Conservation (phyloP, 441 rosid species). For the Mallotus repandus region DNA sequence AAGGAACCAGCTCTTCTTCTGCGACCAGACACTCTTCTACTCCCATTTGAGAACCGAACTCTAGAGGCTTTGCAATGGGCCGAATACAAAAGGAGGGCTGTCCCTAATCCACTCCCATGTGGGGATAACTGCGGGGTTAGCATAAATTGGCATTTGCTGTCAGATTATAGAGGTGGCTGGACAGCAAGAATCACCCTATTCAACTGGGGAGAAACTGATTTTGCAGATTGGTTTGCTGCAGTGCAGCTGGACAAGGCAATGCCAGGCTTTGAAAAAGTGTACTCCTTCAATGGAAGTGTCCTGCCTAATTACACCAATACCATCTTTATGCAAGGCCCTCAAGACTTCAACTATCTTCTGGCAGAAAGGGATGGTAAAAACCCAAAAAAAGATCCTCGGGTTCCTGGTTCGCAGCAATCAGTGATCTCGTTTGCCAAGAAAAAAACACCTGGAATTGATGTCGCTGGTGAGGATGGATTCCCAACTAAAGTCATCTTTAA, state of each 20-base stretch:
- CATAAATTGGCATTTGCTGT: conserved; percentile 77
- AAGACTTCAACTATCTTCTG: conserved; percentile 63
- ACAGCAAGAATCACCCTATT: conserved; percentile 73
- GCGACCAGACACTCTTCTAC: conserved; percentile 56
- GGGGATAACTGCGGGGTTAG: conserved; percentile 85
- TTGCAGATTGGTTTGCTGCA: conserved; percentile 80
- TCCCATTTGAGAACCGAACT: conserved; percentile 81
- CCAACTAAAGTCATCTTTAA: conserved; percentile 85
- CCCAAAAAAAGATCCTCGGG: conserved; percentile 55
- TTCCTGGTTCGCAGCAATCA: conserved; percentile 87
- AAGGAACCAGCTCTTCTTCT: conserved; percentile 63
- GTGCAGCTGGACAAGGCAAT: conserved; percentile 54
- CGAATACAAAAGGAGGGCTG: conserved; percentile 30
- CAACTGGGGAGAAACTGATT: conserved; percentile 75
- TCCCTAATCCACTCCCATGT: conserved; percentile 77
- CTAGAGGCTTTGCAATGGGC: conserved; percentile 52
- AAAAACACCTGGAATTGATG: conserved; percentile 56
- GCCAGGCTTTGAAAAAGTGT: conserved; percentile 64
- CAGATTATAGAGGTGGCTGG: conserved; percentile 78
- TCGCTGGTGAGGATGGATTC: conserved; percentile 70
- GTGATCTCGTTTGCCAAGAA: conserved; percentile 85
- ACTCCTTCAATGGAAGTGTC: conserved; percentile 69
- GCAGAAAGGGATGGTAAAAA: conserved; percentile 53
- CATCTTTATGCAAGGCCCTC: conserved; percentile 67
- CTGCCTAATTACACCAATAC: conserved; percentile 48